phyloP scores from a whole-genome alignment of 441 rosid species.

The Geranium incanum region DNA sequence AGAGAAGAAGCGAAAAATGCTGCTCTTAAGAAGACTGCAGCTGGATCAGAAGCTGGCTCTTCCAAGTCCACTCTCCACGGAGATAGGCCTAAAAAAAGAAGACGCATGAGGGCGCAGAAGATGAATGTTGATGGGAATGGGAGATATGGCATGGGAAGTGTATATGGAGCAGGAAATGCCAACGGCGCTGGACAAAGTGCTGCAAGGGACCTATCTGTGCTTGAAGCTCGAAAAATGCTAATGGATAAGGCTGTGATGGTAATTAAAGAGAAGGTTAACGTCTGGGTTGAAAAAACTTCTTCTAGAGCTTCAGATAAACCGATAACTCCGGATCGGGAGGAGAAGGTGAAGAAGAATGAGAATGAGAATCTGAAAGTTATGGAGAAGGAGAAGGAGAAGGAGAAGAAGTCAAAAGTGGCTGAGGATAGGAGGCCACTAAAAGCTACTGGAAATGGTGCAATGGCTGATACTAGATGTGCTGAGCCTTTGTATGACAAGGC shows the following conservation, averaged over 20 bases:
- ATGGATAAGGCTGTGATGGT: conserved; percentile 33
- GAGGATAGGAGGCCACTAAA: conserved; percentile 8
- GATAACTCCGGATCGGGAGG: conserved; percentile 18
- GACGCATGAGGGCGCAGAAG: conserved; percentile 23
- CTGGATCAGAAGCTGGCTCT: conserved; percentile 22
- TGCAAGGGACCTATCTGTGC: conserved; percentile 24
- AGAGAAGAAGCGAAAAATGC: conserved; percentile 23
- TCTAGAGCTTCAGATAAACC: conserved; percentile 9
- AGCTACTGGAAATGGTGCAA: conserved; percentile 9
- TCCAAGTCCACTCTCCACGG: conserved; percentile 18
- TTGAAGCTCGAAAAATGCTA: conserved; percentile 26
- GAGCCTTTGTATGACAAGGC: conserved; percentile 14
- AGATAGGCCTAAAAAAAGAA: conserved; percentile 31
- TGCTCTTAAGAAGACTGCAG: conserved; percentile 20
- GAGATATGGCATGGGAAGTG: conserved; percentile 4
- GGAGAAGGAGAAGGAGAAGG: not conserved
- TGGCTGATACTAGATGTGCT: not conserved
- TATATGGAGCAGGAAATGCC: conserved; percentile 18
- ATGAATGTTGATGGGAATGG: conserved; percentile 15
- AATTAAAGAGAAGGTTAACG: conserved; percentile 23
- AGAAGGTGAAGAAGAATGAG: conserved; percentile 14
- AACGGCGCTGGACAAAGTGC: conserved; percentile 17
- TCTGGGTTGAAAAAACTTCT: conserved; percentile 14
- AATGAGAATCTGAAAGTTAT: not conserved
- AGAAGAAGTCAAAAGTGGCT: not conserved